phyloP scores from a whole-genome alignment of 257 asterid species.

The Solanum pennellii region DNA sequence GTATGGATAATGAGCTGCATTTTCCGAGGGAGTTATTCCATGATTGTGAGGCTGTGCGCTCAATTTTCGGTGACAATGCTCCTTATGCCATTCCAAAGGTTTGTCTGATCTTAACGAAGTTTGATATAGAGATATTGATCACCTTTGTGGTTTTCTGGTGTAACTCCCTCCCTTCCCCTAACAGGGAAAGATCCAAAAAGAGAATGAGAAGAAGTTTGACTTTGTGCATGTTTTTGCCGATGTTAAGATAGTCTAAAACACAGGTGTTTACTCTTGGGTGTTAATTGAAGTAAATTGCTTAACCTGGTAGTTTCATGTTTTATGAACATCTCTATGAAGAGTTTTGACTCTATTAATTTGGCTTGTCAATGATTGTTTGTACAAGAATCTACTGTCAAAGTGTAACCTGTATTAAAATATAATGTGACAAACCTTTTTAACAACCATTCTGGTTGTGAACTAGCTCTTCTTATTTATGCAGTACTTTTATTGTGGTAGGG shows the following conservation, averaged over 20 bases:
- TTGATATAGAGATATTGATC: neutral
- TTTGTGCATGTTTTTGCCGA: neutral
- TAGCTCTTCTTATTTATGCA: neutral
- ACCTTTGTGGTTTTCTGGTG: neutral
- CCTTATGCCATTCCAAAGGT: conserved; percentile 85
- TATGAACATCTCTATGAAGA: neutral
- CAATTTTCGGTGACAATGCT: conserved; percentile 61
- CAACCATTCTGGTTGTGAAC: neutral
- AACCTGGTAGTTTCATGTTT: neutral
- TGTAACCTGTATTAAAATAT: neutral
- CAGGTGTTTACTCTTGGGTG: neutral
- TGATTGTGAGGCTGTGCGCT: conserved; percentile 64
- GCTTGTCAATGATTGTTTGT: neutral
- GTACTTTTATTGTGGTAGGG: neutral
- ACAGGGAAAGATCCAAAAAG: neutral
- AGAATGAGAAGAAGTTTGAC: neutral
- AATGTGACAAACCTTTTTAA: neutral
- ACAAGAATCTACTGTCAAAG: neutral
- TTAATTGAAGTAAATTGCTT: neutral
- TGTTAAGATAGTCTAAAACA: neutral
- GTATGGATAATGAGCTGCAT: conserved; percentile 40
- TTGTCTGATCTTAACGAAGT: conserved; percentile 5
- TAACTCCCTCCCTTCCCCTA: neutral
- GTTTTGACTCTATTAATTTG: neutral
- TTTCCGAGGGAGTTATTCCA: conserved; percentile 66